Percentiles rank a stretch among this genome's conserved stretches.
Conservation (phyloP, 768 basidiomycete species). For the Pulveroboletus sp. region DNA sequence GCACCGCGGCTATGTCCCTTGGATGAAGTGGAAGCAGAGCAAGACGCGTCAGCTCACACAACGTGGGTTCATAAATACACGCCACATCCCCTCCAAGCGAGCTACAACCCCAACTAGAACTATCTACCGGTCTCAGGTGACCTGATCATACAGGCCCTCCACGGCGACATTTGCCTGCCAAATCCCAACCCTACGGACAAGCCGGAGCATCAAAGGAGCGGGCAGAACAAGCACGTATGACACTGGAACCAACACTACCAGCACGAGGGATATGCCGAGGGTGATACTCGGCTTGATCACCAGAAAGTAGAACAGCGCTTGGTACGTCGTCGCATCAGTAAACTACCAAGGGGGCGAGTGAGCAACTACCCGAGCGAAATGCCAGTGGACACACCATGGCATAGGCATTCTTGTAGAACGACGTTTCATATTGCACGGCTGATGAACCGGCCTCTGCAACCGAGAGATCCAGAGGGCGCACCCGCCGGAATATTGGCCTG, state of each 20-base stretch:
- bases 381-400: slow-evolving; percentile 56
- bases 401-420: slow-evolving; percentile 79
- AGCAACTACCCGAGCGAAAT: background rate
- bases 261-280: slow-evolving; percentile 52
- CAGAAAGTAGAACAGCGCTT: slow-evolving; percentile 84
- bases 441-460: slow-evolving; percentile 47
- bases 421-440: slow-evolving; percentile 49
- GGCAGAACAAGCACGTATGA: slow-evolving; percentile 58
- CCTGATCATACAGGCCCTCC: slow-evolving; percentile 55
- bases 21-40: slow-evolving; percentile 27
- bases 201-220: slow-evolving; percentile 62
- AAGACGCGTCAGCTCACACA: slow-evolving; percentile 37
- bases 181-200: slow-evolving; percentile 60
- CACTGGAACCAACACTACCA: slow-evolving; percentile 56
- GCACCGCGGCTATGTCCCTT: slow-evolving; percentile 1
- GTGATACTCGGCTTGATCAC: slow-evolving; percentile 84
- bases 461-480: slow-evolving; percentile 43
- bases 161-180: slow-evolving; percentile 86
- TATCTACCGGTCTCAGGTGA: slow-evolving; percentile 23
- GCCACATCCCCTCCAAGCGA: slow-evolving; percentile 29
- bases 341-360: slow-evolving; percentile 46
- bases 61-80: slow-evolving; percentile 26
- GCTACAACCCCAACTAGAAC: background rate
- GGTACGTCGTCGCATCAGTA: slow-evolving; percentile 76
- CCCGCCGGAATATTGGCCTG: slow-evolving; percentile 70